Base-by-base conservation (phyloP, 2,329 filamentous ascomycete species). In the Colletotrichum nymphaeae region DNA sequence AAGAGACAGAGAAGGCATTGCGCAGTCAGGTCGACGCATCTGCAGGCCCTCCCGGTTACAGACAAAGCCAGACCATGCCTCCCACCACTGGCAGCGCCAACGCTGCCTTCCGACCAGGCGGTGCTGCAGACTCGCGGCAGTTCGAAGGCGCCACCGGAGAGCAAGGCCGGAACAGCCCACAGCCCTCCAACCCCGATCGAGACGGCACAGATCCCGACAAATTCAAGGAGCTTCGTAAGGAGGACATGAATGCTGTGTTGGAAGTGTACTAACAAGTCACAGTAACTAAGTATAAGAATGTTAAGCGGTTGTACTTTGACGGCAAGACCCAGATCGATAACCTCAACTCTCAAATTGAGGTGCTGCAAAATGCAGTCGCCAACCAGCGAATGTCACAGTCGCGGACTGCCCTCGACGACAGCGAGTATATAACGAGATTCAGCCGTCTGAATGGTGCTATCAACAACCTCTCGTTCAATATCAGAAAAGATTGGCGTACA, bases 201-300 rank as follows among this genome's bases (percentile, higher is more conserved):
- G 82, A 83, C 30, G 79, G 80, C 14, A 77, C 81, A 11, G 88
- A 90, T 26, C 80, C 84, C 3, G 89, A 91, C 28, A 90, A 90
- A 79, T 86, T 89, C 73, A 91, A 91, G 75, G 89, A 91, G 67
- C 79, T 91, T 58, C 80, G 89, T 91, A 85, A 75, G 86, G 82
- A 53, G 37, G 12, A 24, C 22, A 19, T 53, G 11, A n/a, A 11
- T 53, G 26, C 56, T 24, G 28, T 49, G 30, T 9, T 37, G 42
- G 52, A 28, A 58, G 4, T 72, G 80, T 84, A 86, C 77, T 85
- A 84, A 78, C 78, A 49, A 26, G 16, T 49, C 35, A 35, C 58
- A 98, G 95, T 97, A 79, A 91, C 91, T 77, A 99, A 99, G 85
- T 99, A 99, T 82, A 97, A 97, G 82, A 98, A 98, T 81, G 96